Percentiles rank a stretch among this genome's conserved stretches.
Evolutionary conservation across 2,329 filamentous ascomycete genomes (phyloP).

Genomic region (Hymenoscyphus infarciens): DNA sequence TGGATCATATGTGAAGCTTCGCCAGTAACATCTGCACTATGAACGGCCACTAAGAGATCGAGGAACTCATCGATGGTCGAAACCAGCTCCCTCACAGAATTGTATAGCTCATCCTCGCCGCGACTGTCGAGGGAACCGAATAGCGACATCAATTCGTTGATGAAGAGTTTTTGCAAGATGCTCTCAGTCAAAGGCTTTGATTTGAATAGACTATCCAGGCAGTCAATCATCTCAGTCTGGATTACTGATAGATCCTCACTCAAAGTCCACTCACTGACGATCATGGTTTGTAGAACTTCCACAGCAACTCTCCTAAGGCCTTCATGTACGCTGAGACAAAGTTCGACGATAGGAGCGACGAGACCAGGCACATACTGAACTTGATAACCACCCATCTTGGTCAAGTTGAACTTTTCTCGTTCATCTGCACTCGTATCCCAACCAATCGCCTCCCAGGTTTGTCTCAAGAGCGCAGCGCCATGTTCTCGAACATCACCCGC

Average conservation of each 20-base stretch:
- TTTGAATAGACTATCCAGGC: constrained; percentile 86
- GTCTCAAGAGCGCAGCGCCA: constrained; percentile 78
- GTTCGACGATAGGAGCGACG: constrained; percentile 85
- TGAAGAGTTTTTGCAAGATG: constrained; percentile 87
- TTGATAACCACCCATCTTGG: constrained; percentile 91
- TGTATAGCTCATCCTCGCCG: constrained; percentile 69
- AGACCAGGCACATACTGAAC: constrained; percentile 95
- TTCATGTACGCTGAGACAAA: constrained; percentile 93
- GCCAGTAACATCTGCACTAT: constrained; percentile 68
- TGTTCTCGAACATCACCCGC: constrained; percentile 92
- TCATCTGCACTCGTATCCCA: constrained; percentile 90
- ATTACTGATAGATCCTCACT: constrained; percentile 89
- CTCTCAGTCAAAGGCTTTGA: constrained; percentile 82
- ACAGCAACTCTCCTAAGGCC: constrained; percentile 86
- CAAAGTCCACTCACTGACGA: constrained; percentile 95
- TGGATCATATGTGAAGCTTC: constrained; percentile 84
- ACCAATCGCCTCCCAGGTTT: constrained; percentile 91
- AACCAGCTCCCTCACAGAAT: constrained; percentile 74
- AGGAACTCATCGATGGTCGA: constrained; percentile 85
- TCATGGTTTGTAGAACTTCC: constrained; percentile 94
- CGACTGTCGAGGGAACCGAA: constrained; percentile 69
- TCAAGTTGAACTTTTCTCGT: constrained; percentile 69
- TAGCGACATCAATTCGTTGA: constrained; percentile 75
- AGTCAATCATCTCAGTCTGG: constrained; percentile 95
- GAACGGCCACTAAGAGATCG: constrained; percentile 84